Evolutionary conservation across 2,329 filamentous ascomycete species (phyloP), one percentile per base, ranked within the genome.

Genomic region (Hypoxylon sp.): DNA sequence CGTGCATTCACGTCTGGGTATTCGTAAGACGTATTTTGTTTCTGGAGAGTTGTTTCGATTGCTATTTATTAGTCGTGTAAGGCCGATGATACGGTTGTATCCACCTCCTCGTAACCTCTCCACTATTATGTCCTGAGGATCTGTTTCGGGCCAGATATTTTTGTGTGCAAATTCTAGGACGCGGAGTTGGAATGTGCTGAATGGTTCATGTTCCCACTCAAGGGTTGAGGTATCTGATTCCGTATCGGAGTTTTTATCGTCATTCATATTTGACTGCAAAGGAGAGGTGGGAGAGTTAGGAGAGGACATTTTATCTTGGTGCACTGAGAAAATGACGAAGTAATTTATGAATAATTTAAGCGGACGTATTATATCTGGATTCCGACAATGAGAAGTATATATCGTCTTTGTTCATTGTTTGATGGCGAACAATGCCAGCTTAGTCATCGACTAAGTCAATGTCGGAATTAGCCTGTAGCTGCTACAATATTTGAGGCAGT

Each of bases 61-160:
- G 28, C 28, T 34, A 3, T 23, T 13, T 38, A 10, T 13, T 38
- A 10, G 25, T 36, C 59, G 62, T 3, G 55, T 48, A 5, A 69
- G n/a, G 2, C 63, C 67, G 14, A 66, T 63, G 32, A 66, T 55
- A 32, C 56, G 59, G 17, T 63, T 66, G 9, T 25, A 62, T 10
- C 36, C 34, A 21, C 60, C 67, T 17, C 59, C 59, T 19, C 10
- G 0, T 17, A 66, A 17, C 1, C 43, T 48, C 19, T 66, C 55
- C 5, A 69, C 38, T 1, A 10, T 56, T 36, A 69, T 64, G n/a
- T 66, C 38, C 2, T 48, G 5, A 3, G 3, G 2, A 5, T 7
- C 36, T 10, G 45, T 38, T 25, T 45, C 50, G n/a, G 53, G 59
- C 66, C 66, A 68, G 1, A 68, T 13, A 4, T 23, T 25, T 6